Percentiles rank a stretch among this genome's conserved stretches.
These are phyloP conservation scores for Arachis hypogaea DNA, from an alignment of 306 rosid genomes.

Conservation along the genomic window DNA sequence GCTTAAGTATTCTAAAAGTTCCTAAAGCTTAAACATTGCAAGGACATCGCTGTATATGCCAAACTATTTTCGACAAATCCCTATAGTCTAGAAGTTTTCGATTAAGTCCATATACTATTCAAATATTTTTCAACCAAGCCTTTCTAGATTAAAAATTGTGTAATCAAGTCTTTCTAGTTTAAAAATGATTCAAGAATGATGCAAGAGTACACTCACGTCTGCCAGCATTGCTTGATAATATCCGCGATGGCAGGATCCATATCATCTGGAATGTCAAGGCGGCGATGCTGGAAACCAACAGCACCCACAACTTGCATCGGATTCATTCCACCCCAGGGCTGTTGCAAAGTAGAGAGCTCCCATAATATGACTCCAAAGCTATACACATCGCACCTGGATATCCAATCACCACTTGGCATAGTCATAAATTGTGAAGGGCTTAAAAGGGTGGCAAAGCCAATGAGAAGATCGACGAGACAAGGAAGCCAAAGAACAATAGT, in stretches of 20 bases:
- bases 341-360: conserved; percentile 92
- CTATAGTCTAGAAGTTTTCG: no score
- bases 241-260: conserved; percentile 79
- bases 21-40: no score
- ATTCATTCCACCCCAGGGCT: conserved; percentile 99
- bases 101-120: no score
- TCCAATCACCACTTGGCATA: conserved; percentile 29
- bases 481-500: conserved; percentile 13
- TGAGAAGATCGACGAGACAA: not conserved
- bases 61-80: no score
- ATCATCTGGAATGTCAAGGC: conserved; percentile 87
- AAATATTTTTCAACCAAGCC: no score
- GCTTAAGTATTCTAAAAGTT: no score
- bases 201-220: conserved; percentile 69
- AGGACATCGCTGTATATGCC: no score
- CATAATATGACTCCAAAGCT: conserved; percentile 94
- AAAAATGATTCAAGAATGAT: no score
- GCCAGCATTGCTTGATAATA: conserved; percentile 86
- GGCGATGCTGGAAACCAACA: conserved; percentile 99
- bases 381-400: conserved; percentile 82
- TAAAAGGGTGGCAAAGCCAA: not conserved
- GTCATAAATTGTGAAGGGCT: conserved; percentile 24
- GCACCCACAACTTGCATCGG: conserved; percentile 99
- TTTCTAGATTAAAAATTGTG: no score
- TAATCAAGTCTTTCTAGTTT: no score